Percentiles rank a stretch among this genome's conserved stretches.
Conservation (phyloP, 2,329 filamentous ascomycete genomes). For the Clarireedia hainanense region DNA sequence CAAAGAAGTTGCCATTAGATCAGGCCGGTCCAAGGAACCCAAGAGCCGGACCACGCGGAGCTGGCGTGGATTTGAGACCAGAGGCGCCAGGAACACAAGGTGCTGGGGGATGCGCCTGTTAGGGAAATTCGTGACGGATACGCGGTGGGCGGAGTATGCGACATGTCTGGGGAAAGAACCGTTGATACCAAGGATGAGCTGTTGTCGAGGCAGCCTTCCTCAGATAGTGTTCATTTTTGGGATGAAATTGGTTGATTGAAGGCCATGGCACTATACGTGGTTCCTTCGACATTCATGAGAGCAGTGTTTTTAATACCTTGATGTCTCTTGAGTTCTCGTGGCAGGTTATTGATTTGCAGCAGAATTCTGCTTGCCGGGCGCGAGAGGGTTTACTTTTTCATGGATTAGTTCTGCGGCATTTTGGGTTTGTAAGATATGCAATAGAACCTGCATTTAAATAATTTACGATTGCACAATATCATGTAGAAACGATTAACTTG, state of each 20-base stretch:
- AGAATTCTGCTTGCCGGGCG: slow-evolving; percentile 26
- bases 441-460: slow-evolving; percentile 25
- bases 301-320: slow-evolving; percentile 30
- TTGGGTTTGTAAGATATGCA: slow-evolving; percentile 30
- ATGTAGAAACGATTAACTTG: too few relatives aligned
- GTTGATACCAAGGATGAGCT: slow-evolving; percentile 13
- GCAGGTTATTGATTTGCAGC: slow-evolving; percentile 20
- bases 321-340: slow-evolving; percentile 24
- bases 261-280: slow-evolving; percentile 12
- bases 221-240: slow-evolving; percentile 15
- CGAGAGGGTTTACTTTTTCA: slow-evolving; percentile 22
- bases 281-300: slow-evolving; percentile 18
- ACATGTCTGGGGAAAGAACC: slow-evolving; percentile 13
- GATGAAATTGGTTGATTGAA: slow-evolving; percentile 16
- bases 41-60: slow-evolving; percentile 43
- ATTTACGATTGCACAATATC: background rate
- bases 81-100: slow-evolving; percentile 49
- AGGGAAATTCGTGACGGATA: slow-evolving; percentile 23
- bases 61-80: slow-evolving; percentile 55
- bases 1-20: slow-evolving; percentile 94
- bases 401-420: slow-evolving; percentile 27
- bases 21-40: slow-evolving; percentile 89
- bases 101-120: slow-evolving; percentile 57
- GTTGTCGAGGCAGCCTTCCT: slow-evolving; percentile 11
- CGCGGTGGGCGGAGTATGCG: slow-evolving; percentile 14